Percentiles rank a stretch among this genome's conserved stretches.
phyloP scores from a whole-genome alignment of 176 grass and related monocot genomes.

The Lolium multiflorum region DNA sequence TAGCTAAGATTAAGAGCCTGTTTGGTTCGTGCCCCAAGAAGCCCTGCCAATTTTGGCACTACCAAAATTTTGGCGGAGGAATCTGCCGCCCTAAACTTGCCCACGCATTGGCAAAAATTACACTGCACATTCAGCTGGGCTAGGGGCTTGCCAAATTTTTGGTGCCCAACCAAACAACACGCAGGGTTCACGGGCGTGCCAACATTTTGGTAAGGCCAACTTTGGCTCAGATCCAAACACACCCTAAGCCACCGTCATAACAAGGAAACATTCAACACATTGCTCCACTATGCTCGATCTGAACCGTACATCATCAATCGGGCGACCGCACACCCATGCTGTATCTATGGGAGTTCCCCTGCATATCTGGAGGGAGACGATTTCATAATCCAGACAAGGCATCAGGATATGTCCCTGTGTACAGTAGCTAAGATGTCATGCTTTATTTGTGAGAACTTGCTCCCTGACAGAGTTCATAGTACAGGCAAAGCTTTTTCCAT shows the following conservation, averaged over 20 bases:
- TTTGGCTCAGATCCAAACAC: too few relatives aligned
- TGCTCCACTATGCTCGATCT: background rate
- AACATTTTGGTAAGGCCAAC: too few relatives aligned
- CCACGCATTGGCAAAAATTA: too few relatives aligned
- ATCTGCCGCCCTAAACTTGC: too few relatives aligned
- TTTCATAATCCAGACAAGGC: background rate
- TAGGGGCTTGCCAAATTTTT: too few relatives aligned
- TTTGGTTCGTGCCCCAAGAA: too few relatives aligned
- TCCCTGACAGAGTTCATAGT: background rate
- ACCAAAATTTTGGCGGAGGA: too few relatives aligned
- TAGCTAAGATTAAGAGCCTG: background rate
- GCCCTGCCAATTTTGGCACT: too few relatives aligned
- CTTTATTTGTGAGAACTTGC: background rate
- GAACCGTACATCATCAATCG: background rate
- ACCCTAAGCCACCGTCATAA: background rate
- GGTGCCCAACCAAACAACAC: too few relatives aligned
- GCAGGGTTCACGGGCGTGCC: too few relatives aligned
- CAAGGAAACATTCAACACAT: background rate
- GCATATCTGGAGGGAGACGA: background rate
- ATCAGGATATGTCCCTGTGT: background rate
- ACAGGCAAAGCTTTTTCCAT: slow-evolving; percentile 5
- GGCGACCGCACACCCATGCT: background rate
- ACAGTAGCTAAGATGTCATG: background rate
- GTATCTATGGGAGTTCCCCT: background rate
- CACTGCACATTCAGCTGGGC: too few relatives aligned